Evolutionary conservation across 139 green algal species (phyloP), one percentile per base, ranked within the genome.

Genomic region (Raphidocelis subcapitata): DNA sequence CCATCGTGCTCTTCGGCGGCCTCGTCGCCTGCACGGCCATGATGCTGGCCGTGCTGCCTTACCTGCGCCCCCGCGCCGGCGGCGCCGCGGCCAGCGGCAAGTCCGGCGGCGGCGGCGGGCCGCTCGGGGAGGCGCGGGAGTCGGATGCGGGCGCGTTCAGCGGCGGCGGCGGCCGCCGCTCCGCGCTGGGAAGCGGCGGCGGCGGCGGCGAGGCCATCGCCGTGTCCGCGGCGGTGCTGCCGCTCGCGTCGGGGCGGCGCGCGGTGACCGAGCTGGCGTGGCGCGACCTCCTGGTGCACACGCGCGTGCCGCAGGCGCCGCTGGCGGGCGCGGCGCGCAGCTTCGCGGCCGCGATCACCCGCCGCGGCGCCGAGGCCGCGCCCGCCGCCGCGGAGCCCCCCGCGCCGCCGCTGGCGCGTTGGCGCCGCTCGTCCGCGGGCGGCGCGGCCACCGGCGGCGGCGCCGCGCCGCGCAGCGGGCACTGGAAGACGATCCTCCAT

Each of bases 1-100:
- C 80, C 10, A 68, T 89, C 56, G 68, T 37, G 3, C 74, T 90
- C 44, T 44, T 84, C n/a, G 47, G 65, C 15, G 62, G 32, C 23
- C 49, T 35, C 16, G 41, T 63, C 1, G 62, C 36, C 10, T 77
- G 71, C 51, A 15, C 24, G 0, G 64, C 55, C 35, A 35, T 52
- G 32, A 44, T 59, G 20, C 20, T 81, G 35, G 41, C 52, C 10
- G 47, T 62, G 32, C 62, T 84, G 75, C 75, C 84, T 1, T 63
- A 63, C 23, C 21, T 79, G 32, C 28, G 32, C 55, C 8, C 23
- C 35, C 18, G 28, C 35, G 63, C 20, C 49, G 49, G 54, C 23
- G 26, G 67, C 31, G 52, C 15, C 1, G 47, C 15, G 20, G 32
- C 1, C 32, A 68, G 33, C 20, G 32, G 24, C 46, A 44, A 49